phyloP scores from a whole-genome alignment of 352 stramenopile species.

The Pythium sukuiense region DNA sequence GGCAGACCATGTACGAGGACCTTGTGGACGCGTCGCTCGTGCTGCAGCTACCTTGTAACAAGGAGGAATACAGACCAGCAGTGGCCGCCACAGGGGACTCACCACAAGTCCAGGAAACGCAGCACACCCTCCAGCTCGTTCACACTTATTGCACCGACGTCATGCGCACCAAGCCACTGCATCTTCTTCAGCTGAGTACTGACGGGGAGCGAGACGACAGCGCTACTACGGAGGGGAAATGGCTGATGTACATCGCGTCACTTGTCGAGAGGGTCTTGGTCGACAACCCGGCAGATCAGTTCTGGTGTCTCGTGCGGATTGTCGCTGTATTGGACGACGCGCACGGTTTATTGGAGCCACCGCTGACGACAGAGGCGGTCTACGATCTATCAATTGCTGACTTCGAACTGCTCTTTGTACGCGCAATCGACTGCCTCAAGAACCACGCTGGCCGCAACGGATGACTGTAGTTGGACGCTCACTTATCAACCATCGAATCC shows the following conservation, averaged over 20 bases:
- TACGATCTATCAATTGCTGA: constrained; percentile 43
- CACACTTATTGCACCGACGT: constrained; percentile 23
- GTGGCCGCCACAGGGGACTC: neutral
- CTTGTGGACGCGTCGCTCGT: constrained; percentile 49
- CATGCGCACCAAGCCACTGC: constrained; percentile 7
- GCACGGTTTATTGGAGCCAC: constrained; percentile 44
- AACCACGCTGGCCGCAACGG: constrained; percentile 2
- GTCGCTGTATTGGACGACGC: constrained; percentile 60
- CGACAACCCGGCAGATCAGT: constrained; percentile 44
- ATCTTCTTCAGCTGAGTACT: neutral
- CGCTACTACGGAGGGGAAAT: neutral
- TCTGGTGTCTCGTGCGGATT: constrained; percentile 71
- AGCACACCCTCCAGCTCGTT: constrained; percentile 10
- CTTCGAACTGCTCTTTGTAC: constrained; percentile 67
- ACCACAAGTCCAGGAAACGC: neutral
- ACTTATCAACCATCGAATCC: constrained; percentile 23
- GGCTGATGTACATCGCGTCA: constrained; percentile 3
- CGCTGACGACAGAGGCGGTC: constrained; percentile 36
- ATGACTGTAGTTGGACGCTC: neutral
- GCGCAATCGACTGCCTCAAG: constrained; percentile 51
- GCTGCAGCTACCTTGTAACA: constrained; percentile 31
- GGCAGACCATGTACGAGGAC: constrained; percentile 65
- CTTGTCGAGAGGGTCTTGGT: constrained; percentile 21
- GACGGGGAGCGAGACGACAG: neutral
- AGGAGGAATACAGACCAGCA: constrained; percentile 3